Percentiles rank a stretch among this genome's conserved stretches.
These are phyloP conservation scores for Lonicera japonica DNA, from an alignment of 129 eudicot genomes.

Conservation along the genomic window DNA sequence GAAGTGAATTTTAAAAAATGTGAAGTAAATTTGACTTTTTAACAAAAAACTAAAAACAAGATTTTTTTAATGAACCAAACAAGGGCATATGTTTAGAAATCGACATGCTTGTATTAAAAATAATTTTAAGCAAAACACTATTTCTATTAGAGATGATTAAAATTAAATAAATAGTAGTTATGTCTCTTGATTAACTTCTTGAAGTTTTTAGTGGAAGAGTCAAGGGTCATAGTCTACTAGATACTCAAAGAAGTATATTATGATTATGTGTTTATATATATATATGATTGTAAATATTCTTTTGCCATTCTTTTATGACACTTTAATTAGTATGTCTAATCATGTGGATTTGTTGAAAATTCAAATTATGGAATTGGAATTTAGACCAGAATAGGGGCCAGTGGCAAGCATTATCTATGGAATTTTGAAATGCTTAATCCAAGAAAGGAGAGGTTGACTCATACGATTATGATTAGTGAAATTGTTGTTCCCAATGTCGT, in stretches of 20 bases:
- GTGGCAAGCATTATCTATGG: slow-evolving; percentile 58
- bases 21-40: too few relatives aligned
- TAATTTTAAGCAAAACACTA: too few relatives aligned
- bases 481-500: slow-evolving; percentile 61
- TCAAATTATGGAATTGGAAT: neutral
- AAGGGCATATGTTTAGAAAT: too few relatives aligned
- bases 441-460: slow-evolving; percentile 51
- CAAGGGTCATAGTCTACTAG: slow-evolving; percentile 18
- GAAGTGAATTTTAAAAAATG: too few relatives aligned
- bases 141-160: too few relatives aligned
- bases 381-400: slow-evolving; percentile 23
- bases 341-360: neutral
- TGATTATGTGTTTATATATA: too few relatives aligned
- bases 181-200: neutral
- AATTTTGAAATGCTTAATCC: slow-evolving; percentile 47
- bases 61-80: too few relatives aligned
- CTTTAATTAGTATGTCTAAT: neutral
- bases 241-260: neutral
- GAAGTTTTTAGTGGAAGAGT: slow-evolving; percentile 31
- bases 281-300: neutral
- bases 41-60: too few relatives aligned
- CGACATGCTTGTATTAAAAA: too few relatives aligned
- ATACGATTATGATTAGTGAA: slow-evolving; percentile 42
- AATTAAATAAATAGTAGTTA: too few relatives aligned
- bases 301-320: neutral